phyloP scores from a whole-genome alignment of 2,329 filamentous ascomycete species.

The Falciphora oryzae region DNA sequence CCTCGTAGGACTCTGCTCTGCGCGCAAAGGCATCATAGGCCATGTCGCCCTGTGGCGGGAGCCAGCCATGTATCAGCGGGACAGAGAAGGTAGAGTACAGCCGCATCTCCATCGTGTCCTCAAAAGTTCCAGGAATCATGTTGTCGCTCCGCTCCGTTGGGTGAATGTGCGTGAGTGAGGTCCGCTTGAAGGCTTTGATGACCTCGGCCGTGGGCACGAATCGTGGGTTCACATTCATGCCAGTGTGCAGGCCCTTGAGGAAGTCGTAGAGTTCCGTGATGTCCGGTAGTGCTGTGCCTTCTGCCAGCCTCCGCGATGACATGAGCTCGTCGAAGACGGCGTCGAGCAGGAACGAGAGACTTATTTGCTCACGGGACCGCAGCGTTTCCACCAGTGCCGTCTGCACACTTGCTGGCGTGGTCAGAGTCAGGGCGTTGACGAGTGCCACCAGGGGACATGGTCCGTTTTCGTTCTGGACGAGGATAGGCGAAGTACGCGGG shows the following conservation, averaged over 20 bases:
- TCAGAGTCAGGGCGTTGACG: constrained; percentile 85
- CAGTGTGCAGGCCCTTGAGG: constrained; percentile 81
- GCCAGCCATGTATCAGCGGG: constrained; percentile 89
- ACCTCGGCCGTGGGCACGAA: constrained; percentile 59
- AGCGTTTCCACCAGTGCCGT: constrained; percentile 75
- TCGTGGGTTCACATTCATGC: constrained; percentile 96
- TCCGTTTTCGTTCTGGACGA: constrained; percentile 90
- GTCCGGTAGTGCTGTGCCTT: constrained; percentile 60
- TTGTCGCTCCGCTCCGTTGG: constrained; percentile 40
- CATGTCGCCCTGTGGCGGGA: constrained; percentile 62
- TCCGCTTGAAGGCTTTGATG: constrained; percentile 42
- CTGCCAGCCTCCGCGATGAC: not conserved
- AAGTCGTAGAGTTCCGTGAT: constrained; percentile 85
- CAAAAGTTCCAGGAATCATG: constrained; percentile 66
- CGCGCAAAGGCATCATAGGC: constrained; percentile 66
- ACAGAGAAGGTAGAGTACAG: constrained; percentile 86
- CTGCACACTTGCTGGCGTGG: constrained; percentile 60
- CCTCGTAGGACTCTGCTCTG: constrained; percentile 75
- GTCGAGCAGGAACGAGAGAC: constrained; percentile 76
- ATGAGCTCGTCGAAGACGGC: constrained; percentile 86
- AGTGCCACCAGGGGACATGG: constrained; percentile 89
- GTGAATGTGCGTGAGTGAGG: constrained; percentile 46
- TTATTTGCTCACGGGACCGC: constrained; percentile 78
- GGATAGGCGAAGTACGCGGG: constrained; percentile 72
- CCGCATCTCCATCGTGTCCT: constrained; percentile 81